Evolutionary conservation across 345 rosid genomes (phyloP), one percentile per base, ranked within the genome.

Genomic region (Populus ilicifolia): DNA sequence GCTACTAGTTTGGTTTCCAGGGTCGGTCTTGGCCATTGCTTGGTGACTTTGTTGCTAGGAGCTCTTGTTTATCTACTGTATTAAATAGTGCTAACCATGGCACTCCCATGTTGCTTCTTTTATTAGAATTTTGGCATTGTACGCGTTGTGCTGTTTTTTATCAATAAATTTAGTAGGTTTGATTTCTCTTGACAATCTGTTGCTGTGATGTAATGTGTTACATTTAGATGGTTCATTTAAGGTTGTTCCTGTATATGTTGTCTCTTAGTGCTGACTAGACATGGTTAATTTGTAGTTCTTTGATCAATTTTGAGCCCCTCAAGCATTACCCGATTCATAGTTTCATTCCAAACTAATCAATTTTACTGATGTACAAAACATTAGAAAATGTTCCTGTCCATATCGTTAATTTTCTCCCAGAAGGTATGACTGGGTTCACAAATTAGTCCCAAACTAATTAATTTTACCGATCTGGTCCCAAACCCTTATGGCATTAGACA

Each of bases 21-120:
- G 54, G 36, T 67, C 23, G 83, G 87, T 4, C n/a, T 65, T 18
- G 73, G 79, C 39, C 35, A 59, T 21, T 54, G 54, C n/a, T 29
- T 67, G 80, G 9, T 65, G 61, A 11, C 56, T 17, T 30, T 77
- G 68, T 48, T 82, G 66, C 8, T 85, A 39, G 79, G 66, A 21
- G 61, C 35, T 76, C 64, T 79, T 63, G 74, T 63, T 66, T 73
- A 8, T 67, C 25, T 67, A 46, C 27, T 74, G 63, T 69, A 35
- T 6, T 65, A 8, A 36, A 36, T 20, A 66, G n/a, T 35, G 44
- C 23, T 21, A 56, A n/a, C 27, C 10, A 2, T 56, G 27, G 25
- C 62, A 56, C 62, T n/a, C 10, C 10, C 10, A 2, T 21, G 5
- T 8, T 54, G 50, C 18, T 48, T 30, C 9, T 17, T 30, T 9